phyloP scores from a whole-genome alignment of 495 filamentous ascomycete genomes.

The Lophium mytilinum region DNA sequence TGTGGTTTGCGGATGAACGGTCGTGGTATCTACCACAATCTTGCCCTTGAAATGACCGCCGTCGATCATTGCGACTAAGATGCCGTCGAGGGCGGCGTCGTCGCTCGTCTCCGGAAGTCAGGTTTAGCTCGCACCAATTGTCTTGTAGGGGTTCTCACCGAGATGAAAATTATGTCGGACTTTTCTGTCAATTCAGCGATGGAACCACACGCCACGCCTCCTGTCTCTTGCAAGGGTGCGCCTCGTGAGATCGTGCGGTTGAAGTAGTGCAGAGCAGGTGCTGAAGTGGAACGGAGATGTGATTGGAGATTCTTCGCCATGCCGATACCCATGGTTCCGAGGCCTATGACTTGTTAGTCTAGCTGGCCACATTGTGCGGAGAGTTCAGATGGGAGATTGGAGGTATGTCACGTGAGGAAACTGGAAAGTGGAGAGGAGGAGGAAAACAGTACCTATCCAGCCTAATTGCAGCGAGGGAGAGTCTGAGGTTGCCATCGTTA shows the following conservation, averaged over 20 bases:
- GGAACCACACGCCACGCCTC: conserved; percentile 27
- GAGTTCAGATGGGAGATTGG: too few species aligned
- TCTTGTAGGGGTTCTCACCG: conserved; percentile 4
- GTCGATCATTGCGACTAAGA: conserved; percentile 20
- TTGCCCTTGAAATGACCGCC: conserved; percentile 28
- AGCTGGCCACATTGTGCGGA: too few species aligned
- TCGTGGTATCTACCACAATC: conserved; percentile 36
- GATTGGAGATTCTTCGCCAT: conserved; percentile 40
- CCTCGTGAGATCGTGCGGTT: conserved; percentile 35
- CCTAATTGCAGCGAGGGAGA: too few species aligned
- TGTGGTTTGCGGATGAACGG: conserved; percentile 37
- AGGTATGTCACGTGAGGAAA: too few species aligned
- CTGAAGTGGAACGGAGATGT: conserved; percentile 19
- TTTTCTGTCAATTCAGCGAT: conserved; percentile 26
- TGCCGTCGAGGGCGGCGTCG: conserved; percentile 23
- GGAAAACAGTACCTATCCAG: too few species aligned
- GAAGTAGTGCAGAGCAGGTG: conserved; percentile 27
- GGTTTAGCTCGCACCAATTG: background rate
- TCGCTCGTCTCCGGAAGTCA: conserved; percentile 24
- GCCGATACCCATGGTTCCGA: conserved; percentile 38
- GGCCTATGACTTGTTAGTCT: conserved; percentile 14
- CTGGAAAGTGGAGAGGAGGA: too few species aligned
- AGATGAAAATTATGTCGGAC: conserved; percentile 35
- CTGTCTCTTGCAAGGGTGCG: conserved; percentile 24
- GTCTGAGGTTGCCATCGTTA: too few species aligned